Conservation (phyloP, 345 rosid species). For the Populus euphratica region DNA sequence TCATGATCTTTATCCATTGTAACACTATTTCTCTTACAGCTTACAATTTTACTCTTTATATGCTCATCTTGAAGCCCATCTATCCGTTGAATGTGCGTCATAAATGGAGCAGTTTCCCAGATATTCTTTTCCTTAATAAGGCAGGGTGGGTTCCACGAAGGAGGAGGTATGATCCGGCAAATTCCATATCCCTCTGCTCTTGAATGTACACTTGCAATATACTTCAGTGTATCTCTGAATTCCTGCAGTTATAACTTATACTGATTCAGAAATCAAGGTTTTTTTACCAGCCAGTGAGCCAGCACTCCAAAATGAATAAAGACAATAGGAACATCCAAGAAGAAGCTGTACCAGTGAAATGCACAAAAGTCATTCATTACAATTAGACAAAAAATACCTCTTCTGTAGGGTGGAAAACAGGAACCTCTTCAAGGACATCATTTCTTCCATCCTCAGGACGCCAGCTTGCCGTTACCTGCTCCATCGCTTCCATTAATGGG, state of each 20-base stretch:
- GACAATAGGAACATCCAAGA: constrained; percentile 7
- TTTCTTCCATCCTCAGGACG: constrained; percentile 32
- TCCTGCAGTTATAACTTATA: constrained; percentile 48
- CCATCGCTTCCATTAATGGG: constrained; percentile 21
- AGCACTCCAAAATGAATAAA: constrained; percentile 16
- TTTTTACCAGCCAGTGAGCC: neutral
- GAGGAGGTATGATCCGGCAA: constrained; percentile 72
- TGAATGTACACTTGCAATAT: constrained; percentile 51
- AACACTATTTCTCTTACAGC: constrained; percentile 16
- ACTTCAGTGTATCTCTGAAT: constrained; percentile 53
- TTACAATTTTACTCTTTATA: constrained; percentile 19
- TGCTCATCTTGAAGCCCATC: constrained; percentile 34
- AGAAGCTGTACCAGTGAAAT: constrained; percentile 17
- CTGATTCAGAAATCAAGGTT: constrained; percentile 17
- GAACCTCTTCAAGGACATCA: constrained; percentile 50
- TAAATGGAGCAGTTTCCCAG: constrained; percentile 49
- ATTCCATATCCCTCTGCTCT: constrained; percentile 59
- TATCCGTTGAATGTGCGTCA: constrained; percentile 45
- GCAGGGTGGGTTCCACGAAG: constrained; percentile 69
- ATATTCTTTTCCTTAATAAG: constrained; percentile 35
- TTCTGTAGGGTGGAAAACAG: constrained; percentile 59
- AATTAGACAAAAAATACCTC: constrained; percentile 43
- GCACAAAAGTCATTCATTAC: constrained; percentile 7
- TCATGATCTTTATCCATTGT: constrained; percentile 13
- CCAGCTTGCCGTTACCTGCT: constrained; percentile 37